Evolutionary conservation across 2,329 filamentous ascomycete genomes (phyloP), one percentile per base, ranked within the genome.

Genomic region (Canariomyces notabilis): DNA sequence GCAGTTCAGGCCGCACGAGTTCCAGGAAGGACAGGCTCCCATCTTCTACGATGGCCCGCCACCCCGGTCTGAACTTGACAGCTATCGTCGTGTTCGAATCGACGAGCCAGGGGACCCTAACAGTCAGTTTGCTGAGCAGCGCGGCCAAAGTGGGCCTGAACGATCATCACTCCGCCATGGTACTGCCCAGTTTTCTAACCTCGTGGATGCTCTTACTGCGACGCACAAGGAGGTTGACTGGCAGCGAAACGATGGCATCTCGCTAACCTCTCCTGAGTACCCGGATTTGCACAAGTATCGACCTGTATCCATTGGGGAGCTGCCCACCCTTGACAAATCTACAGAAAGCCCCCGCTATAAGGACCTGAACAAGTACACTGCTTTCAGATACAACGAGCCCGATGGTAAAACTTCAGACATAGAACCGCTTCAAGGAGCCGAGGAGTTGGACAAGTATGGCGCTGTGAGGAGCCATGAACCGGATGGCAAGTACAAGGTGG

Each of bases 401-500:
- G 62, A 69, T 15, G 44, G 37, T 6, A 40, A 46, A 32, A 19
- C 34, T 15, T 5, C 32, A 11, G 31, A 16, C 5, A 11, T 42
- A 20, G 39, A 46, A 22, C 41, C 64, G 44, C 61, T 6, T 2
- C 16, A 18, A 15, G 16, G 39, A 42, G 69, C 73, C 45, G 60
- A 71, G 2, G 72, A 76, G 41, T 57, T 75, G 37, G 55, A 65
- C 46, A 58, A 66, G 32, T 71, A 72, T 41, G 53, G 35, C 2
- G 47, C 60, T 2, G 56, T 48, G 12, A 26, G 37, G 11, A 16
- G 12, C 11, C 36, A 40, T 8, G 41, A 53, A 22, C 51, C 49
- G 3, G 49, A 51, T 37, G 49, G 52, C 8, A 49, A 46, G 14
- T 51, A 50, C 32, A 51, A 40, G 15, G 6, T 20, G 11, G 32